These are phyloP conservation scores for Nannochloropsis gaditana DNA, from an alignment of 108 stramenopile genomes.

Conservation along the genomic window DNA sequence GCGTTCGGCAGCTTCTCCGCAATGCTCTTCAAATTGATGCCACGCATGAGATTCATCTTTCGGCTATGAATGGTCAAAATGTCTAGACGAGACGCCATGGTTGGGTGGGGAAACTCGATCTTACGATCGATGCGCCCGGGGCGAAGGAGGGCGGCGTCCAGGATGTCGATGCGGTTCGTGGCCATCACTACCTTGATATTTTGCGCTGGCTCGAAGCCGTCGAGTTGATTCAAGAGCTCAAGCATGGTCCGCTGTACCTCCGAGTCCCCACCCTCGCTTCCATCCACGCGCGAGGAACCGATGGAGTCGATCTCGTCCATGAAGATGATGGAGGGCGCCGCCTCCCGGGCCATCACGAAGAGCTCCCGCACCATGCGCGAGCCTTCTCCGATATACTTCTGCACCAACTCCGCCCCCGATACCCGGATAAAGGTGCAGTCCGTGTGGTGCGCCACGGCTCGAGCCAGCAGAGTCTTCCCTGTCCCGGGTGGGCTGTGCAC, in stretches of 20 bases:
- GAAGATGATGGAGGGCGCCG: constrained; percentile 97
- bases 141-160: constrained; percentile 84
- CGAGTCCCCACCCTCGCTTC: constrained; percentile 82
- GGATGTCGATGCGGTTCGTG: constrained; percentile 95
- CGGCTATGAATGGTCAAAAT: constrained; percentile 92
- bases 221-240: constrained; percentile 96
- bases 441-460: constrained; percentile 98
- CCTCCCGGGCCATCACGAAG: constrained; percentile 99
- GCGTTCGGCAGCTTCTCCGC: constrained; percentile 91
- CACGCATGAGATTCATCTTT: constrained; percentile 94
- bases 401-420: constrained; percentile 94
- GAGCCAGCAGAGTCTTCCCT: constrained; percentile 98
- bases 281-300: constrained; percentile 73
- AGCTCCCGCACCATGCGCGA: constrained; percentile 98
- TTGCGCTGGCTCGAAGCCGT: constrained; percentile 98
- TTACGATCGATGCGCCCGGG: constrained; percentile 94
- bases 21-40: constrained; percentile 82
- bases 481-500: constrained; percentile 81
- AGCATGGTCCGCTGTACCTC: constrained; percentile 99
- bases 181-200: constrained; percentile 98
- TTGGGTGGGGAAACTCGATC: constrained; percentile 93
- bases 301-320: constrained; percentile 99
- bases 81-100: constrained; percentile 72
- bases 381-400: constrained; percentile 99
- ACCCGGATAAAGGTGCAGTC: constrained; percentile 99